A percentile compares a stretch with the other conserved stretches of the same genome.
phyloP scores from a whole-genome alignment of 164 flowering plant species.

The Vitis rupestris region DNA sequence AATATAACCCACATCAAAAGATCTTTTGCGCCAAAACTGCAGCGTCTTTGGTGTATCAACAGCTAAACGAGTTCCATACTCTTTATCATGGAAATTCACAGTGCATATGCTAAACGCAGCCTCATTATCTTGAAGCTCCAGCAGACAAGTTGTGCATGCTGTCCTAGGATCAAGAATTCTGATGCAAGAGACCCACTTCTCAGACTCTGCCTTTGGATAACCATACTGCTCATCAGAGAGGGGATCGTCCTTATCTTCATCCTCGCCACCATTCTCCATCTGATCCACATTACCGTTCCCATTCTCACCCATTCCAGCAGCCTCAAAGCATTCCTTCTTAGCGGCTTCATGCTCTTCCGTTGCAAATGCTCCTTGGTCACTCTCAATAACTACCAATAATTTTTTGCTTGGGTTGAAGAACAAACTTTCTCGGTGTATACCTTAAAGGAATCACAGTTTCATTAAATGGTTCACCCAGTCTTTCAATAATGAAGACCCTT shows the following conservation, averaged over 20 bases:
- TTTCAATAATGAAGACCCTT: too few species aligned
- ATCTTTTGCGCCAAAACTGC: conserved; percentile 85
- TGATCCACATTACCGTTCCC: conserved; percentile 69
- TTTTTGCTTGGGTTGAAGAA: conserved; percentile 85
- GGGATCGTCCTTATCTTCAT: conserved; percentile 79
- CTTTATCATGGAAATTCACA: conserved; percentile 96
- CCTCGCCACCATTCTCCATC: conserved; percentile 92
- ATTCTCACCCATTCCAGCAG: conserved; percentile 74
- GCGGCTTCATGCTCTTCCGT: conserved; percentile 98
- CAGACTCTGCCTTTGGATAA: conserved; percentile 92
- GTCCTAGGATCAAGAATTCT: conserved; percentile 92
- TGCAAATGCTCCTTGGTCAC: conserved; percentile 92
- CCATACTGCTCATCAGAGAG: conserved; percentile 98
- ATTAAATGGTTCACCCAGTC: too few species aligned
- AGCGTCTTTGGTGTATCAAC: conserved; percentile 94
- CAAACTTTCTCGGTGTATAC: conserved; percentile 67
- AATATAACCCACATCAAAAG: conserved; percentile 61
- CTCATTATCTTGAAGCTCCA: conserved; percentile 98
- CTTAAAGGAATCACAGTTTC: too few species aligned
- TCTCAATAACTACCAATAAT: conserved; percentile 77
- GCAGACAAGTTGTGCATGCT: conserved; percentile 73
- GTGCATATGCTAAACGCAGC: conserved; percentile 95
- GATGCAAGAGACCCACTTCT: conserved; percentile 96
- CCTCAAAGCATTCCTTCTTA: conserved; percentile 23
- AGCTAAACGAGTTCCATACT: conserved; percentile 92